Evolutionary conservation across 495 filamentous ascomycete genomes (phyloP), one percentile per base, ranked within the genome.

Genomic region (Achaetomiella virescens): DNA sequence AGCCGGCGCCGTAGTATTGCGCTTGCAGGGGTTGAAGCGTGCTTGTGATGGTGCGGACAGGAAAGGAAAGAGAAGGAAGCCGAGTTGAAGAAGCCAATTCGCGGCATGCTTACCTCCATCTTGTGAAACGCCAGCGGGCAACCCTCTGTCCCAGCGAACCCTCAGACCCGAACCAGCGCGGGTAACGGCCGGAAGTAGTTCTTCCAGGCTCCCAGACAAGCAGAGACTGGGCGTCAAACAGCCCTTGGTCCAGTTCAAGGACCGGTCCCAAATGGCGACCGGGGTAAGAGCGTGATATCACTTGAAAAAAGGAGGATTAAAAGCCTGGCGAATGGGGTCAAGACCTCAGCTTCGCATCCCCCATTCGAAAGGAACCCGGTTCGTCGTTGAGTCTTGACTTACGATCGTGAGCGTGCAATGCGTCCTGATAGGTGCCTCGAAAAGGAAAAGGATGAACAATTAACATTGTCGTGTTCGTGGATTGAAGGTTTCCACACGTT

Each of bases 101-200:
- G 42, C 27, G 10, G 27, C n/a, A 46, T 41, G 36, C 57, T 59
- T 54, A 59, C 57, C 57, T 59, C 57, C 57, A 59, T 59, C 42
- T 49, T 59, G 43, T 52, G 55, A 1, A 52, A 57, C 54, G 21
- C 8, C 21, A 40, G 29, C 54, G 14, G 12, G 9, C 24, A 25
- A 15, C n/a, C 9, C 6, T 35, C 33, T 41, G 35, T 22, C 44
- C n/a, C n/a, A 14, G 45, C 10, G 31, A 55, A 35, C 25, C 21
- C 43, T 48, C 43, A 42, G 22, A 48, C 33, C 15, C 31, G 44
- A 48, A 7, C 22, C 33, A 47, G 40, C n/a, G 15, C 14, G 24
- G 8, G 14, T 36, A 49, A 49, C 54, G 54, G 45, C 54, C 54
- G 54, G 45, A 56, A 49, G 54, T 24, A 25, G 21, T 10, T 31